phyloP scores from a whole-genome alignment of 2,329 filamentous ascomycete species.

The Curvularia hawaiiensis region DNA sequence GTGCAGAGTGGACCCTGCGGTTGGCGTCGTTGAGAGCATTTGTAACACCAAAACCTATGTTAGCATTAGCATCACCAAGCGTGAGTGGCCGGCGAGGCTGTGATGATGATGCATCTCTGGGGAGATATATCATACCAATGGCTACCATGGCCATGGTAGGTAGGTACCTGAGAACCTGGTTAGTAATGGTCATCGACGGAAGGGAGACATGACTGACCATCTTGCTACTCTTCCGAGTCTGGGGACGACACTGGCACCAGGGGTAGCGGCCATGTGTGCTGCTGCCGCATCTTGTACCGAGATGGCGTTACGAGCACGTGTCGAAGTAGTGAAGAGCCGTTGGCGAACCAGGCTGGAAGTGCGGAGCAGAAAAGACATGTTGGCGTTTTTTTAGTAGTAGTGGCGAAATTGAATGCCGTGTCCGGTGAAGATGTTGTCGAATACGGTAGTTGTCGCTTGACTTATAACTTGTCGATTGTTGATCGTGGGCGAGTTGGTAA shows the following conservation, averaged over 20 bases:
- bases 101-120: conserved; percentile 21
- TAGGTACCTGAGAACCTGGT: conserved; percentile 32
- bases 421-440: conserved; percentile 6
- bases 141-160: conserved; percentile 44
- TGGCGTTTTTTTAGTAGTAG: conserved; percentile 14
- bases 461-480: conserved; percentile 12
- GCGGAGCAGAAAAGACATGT: conserved; percentile 39
- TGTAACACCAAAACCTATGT: conserved; percentile 41
- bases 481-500: conserved; percentile 2
- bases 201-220: conserved; percentile 30
- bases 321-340: conserved; percentile 38
- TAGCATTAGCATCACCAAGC: conserved; percentile 39
- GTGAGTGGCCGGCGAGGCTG: conserved; percentile 33
- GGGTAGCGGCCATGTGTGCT: conserved; percentile 30
- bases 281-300: conserved; percentile 31
- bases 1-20: conserved; percentile 28
- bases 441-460: conserved; percentile 6
- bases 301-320: conserved; percentile 32
- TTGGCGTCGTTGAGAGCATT: conserved; percentile 42
- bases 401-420: conserved; percentile 6
- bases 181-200: conserved; percentile 2
- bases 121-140: conserved; percentile 38
- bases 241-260: conserved; percentile 29
- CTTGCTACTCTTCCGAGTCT: conserved; percentile 40
- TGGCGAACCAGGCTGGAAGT: conserved; percentile 30